Evolutionary conservation across 2,329 filamentous ascomycete species (phyloP).

Genomic region (Penicillium italicum): DNA sequence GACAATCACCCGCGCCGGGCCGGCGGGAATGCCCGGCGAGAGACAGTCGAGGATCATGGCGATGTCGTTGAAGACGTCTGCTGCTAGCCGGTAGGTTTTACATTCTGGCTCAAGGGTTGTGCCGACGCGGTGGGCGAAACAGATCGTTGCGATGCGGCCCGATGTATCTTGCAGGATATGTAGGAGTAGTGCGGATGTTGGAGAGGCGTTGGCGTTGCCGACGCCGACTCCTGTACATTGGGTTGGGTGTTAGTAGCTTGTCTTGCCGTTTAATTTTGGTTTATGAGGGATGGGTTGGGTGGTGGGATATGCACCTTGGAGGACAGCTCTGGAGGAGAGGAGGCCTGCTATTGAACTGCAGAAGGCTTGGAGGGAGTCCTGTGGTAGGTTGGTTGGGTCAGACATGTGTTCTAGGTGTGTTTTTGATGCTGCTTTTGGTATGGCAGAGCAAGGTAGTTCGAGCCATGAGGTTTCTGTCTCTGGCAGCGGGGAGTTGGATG

Average conservation of each 20-base stretch:
- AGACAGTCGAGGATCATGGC: conserved; percentile 83
- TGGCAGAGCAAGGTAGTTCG: not conserved
- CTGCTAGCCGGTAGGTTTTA: conserved; percentile 82
- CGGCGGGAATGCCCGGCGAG: conserved; percentile 67
- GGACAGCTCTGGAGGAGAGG: conserved; percentile 75
- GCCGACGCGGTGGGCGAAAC: conserved; percentile 79
- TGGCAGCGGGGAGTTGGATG: not conserved
- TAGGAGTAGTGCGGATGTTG: conserved; percentile 76
- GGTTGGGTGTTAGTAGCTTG: not conserved
- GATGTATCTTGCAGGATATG: conserved; percentile 79
- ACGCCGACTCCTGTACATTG: conserved; percentile 65
- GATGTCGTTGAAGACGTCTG: conserved; percentile 83
- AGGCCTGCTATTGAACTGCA: conserved; percentile 49
- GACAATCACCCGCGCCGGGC: conserved; percentile 51
- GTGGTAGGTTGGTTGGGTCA: not conserved
- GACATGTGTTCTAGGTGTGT: not conserved
- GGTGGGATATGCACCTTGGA: conserved; percentile 55
- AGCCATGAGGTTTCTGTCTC: not conserved
- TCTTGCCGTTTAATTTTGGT: not conserved
- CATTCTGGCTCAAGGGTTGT: conserved; percentile 83
- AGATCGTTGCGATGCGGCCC: conserved; percentile 76
- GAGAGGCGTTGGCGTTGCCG: conserved; percentile 72
- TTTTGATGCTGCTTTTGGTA: not conserved
- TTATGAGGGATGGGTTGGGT: not conserved
- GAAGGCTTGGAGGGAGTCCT: conserved; percentile 44